Evolutionary conservation across 2,329 filamentous ascomycete genomes (phyloP).

Genomic region (Leptographium wingfieldii): DNA sequence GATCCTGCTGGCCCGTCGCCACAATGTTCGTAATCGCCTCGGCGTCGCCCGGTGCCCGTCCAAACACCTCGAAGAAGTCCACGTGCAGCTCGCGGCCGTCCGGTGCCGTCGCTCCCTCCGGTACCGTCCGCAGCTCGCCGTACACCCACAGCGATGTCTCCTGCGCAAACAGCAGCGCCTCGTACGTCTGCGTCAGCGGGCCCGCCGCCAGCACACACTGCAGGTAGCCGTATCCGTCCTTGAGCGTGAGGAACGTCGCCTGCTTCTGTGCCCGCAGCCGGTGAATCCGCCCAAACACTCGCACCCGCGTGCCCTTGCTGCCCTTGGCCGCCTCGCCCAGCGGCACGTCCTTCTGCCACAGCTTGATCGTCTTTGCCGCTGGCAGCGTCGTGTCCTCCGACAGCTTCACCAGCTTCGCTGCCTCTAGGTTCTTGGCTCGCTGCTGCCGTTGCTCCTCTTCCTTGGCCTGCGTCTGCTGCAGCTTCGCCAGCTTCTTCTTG

Average conservation of each 20-base stretch:
- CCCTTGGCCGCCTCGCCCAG: slow-evolving; percentile 36
- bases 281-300: slow-evolving; percentile 73
- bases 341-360: slow-evolving; percentile 27
- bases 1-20: slow-evolving; percentile 49
- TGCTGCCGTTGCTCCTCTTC: slow-evolving; percentile 63
- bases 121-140: slow-evolving; percentile 75
- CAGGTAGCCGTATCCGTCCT: slow-evolving; percentile 72
- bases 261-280: slow-evolving; percentile 71
- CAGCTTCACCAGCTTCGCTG: slow-evolving; percentile 66
- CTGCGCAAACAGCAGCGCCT: slow-evolving; percentile 70
- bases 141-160: slow-evolving; percentile 79
- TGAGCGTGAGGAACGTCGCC: slow-evolving; percentile 73
- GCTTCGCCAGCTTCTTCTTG: slow-evolving; percentile 76
- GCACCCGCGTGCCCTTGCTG: slow-evolving; percentile 58
- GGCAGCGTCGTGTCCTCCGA: slow-evolving; percentile 64
- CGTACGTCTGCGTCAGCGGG: slow-evolving; percentile 80
- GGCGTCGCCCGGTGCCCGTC: slow-evolving; percentile 70
- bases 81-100: slow-evolving; percentile 80
- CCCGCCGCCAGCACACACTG: slow-evolving; percentile 71
- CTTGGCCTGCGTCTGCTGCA: slow-evolving; percentile 57
- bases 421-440: slow-evolving; percentile 57
- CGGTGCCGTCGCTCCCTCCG: slow-evolving; percentile 63
- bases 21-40: slow-evolving; percentile 81
- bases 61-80: slow-evolving; percentile 63
- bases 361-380: slow-evolving; percentile 59